Evolutionary conservation across 164 flowering plant genomes (phyloP), one percentile per base, ranked within the genome.

Genomic region (Vitis riparia): DNA sequence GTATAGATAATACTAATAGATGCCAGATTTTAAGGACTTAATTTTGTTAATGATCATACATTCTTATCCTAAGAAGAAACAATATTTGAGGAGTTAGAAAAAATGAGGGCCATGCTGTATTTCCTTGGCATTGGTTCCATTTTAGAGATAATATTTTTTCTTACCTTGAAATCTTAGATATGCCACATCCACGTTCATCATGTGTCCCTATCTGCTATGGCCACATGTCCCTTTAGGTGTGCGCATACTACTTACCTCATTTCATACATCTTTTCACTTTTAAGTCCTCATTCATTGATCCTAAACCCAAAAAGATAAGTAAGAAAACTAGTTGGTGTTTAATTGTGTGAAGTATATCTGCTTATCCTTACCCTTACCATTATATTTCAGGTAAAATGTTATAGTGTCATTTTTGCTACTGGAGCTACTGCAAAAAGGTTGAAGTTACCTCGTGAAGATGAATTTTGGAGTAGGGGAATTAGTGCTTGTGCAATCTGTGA

Each of bases 401-500:
- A 91, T 68, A 86, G 92, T 74, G 62, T 95, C 70, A 89, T 95
- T 67, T 81, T 69, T 56, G 98, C 99, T 14, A 95, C 99, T 2
- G 98, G 99, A 69, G 99, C 99, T 60, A 87, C 90, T 64, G 99
- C 99, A 62, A 90, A 76, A 81, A 83, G 93, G 79, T 91, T 93
- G 37, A 69, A 73, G 10, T 78, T 93, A 76, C 98, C 99, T 56
- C 91, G 92, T 32, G 99, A 93, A 79, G 94, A 93, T 53, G 98
- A 95, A 73, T 95, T 93, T 71, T 95, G 99, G 99, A 91, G 97
- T 73, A 81, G 98, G 75, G 98, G 97, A 80, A 93, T 95, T 55
- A 91, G 97, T 84, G 99, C 98, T 19, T 95, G 99, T 89, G 99
- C 99, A 75, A 93, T 93, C 37, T 95, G 98, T 85, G 99, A 95